These are phyloP conservation scores for Clohesyomyces aquaticus DNA, from an alignment of 495 filamentous ascomycete genomes.

Conservation along the genomic window DNA sequence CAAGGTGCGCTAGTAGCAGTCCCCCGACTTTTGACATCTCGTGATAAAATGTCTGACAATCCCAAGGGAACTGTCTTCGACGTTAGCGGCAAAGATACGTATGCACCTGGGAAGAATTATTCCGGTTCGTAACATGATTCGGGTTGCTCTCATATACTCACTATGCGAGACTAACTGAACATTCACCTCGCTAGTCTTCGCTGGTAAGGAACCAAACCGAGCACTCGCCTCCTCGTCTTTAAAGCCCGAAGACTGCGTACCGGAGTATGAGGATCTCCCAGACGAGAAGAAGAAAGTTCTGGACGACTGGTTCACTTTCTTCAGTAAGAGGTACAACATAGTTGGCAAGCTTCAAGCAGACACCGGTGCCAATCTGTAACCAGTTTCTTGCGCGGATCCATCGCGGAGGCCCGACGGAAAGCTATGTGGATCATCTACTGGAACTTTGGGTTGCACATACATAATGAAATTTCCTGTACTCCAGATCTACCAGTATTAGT, in stretches of 20 bases:
- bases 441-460: too few relatives aligned
- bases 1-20: constrained; percentile 55
- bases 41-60: not conserved
- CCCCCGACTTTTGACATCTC: not conserved
- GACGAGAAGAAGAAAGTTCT: constrained; percentile 88
- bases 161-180: constrained; percentile 10
- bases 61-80: constrained; percentile 73
- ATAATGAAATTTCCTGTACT: too few relatives aligned
- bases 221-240: constrained; percentile 85
- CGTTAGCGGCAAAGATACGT: constrained; percentile 82
- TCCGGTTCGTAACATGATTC: constrained; percentile 61
- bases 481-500: too few relatives aligned
- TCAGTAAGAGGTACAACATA: constrained; percentile 93
- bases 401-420: not conserved
- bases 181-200: constrained; percentile 68
- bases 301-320: constrained; percentile 93
- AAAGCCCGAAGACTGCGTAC: constrained; percentile 77
- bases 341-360: constrained; percentile 58
- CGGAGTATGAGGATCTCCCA: constrained; percentile 82
- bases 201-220: constrained; percentile 90
- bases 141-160: not conserved
- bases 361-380: constrained; percentile 5
- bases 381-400: not conserved
- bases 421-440: too few relatives aligned
- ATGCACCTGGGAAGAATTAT: constrained; percentile 82